These are phyloP conservation scores for Arthrobotrys sphaeroides DNA, from an alignment of 2,329 filamentous ascomycete genomes.

Conservation along the genomic window DNA sequence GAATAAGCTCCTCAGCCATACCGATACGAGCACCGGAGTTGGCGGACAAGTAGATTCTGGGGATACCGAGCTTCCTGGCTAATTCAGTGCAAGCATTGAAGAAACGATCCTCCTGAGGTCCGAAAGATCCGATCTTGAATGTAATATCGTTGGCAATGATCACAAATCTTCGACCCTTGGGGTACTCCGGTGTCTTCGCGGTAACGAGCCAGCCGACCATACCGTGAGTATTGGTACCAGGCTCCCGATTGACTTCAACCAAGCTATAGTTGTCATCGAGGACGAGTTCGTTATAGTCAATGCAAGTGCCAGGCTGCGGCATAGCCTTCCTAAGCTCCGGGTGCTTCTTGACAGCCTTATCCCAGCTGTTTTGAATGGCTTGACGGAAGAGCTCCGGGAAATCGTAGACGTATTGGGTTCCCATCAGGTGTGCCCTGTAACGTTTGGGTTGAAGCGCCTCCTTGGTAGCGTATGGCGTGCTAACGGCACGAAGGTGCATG, in stretches of 20 bases:
- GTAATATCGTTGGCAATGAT: conserved; percentile 99
- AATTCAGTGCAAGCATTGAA: conserved; percentile 99
- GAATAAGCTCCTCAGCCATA: conserved; percentile 95
- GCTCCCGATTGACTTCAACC: conserved; percentile 90
- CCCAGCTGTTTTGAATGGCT: conserved; percentile 95
- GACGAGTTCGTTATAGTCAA: conserved; percentile 92
- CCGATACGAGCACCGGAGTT: conserved; percentile 98
- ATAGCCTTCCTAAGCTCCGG: conserved; percentile 79
- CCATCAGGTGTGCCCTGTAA: conserved; percentile 99
- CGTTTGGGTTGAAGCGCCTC: conserved; percentile 98
- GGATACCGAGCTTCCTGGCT: conserved; percentile 91
- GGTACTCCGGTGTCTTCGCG: conserved; percentile 94
- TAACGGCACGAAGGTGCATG: conserved; percentile 91
- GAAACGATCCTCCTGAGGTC: conserved; percentile 94
- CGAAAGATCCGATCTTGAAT: conserved; percentile 98
- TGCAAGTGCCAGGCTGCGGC: conserved; percentile 86
- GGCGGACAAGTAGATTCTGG: conserved; percentile 95
- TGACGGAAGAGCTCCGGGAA: conserved; percentile 99
- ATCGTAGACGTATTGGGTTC: conserved; percentile 98
- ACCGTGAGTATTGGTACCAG: conserved; percentile 92
- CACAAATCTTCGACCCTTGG: conserved; percentile 87
- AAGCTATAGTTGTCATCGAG: conserved; percentile 93
- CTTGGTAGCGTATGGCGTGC: conserved; percentile 94
- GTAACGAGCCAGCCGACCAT: conserved; percentile 99
- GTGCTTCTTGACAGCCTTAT: conserved; percentile 76